Evolutionary conservation across 768 basidiomycete genomes (phyloP).

Genomic region (Collybia sordida): DNA sequence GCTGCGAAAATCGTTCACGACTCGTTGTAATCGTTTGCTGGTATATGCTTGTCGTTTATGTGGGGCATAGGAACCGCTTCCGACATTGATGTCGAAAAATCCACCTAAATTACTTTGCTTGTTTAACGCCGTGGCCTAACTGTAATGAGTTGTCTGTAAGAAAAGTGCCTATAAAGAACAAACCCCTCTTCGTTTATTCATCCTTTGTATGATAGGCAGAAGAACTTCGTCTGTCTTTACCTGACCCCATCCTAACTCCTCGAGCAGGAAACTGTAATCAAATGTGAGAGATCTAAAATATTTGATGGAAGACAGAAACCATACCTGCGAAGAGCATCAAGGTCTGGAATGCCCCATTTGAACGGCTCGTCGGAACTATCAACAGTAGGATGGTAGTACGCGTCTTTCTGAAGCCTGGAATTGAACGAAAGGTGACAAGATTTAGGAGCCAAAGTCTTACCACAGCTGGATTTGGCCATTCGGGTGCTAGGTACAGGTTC

Average conservation of each 20-base stretch:
- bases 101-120: slow-evolving; percentile 75
- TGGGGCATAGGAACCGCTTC: slow-evolving; percentile 71
- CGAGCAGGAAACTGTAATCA: slow-evolving; percentile 57
- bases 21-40: slow-evolving; percentile 84
- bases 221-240: slow-evolving; percentile 86
- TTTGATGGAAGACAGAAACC: slow-evolving; percentile 18
- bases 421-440: neutral
- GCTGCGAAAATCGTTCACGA: slow-evolving; percentile 79
- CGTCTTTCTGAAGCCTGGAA: slow-evolving; percentile 63
- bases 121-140: slow-evolving; percentile 65
- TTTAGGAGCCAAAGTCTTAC: slow-evolving; percentile 43
- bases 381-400: slow-evolving; percentile 89
- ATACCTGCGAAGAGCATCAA: slow-evolving; percentile 85
- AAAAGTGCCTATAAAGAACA: neutral
- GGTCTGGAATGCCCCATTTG: slow-evolving; percentile 96
- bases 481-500: slow-evolving; percentile 70
- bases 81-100: slow-evolving; percentile 72
- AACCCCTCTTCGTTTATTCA: slow-evolving; percentile 80
- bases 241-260: slow-evolving; percentile 82
- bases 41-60: slow-evolving; percentile 79
- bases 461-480: slow-evolving; percentile 94
- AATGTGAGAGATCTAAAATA: neutral
- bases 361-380: slow-evolving; percentile 93
- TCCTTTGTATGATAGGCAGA: slow-evolving; percentile 88
- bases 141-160: neutral